Evolutionary conservation across 257 asterid genomes (phyloP), one percentile per base, ranked within the genome.

Genomic region (Salvia splendens): DNA sequence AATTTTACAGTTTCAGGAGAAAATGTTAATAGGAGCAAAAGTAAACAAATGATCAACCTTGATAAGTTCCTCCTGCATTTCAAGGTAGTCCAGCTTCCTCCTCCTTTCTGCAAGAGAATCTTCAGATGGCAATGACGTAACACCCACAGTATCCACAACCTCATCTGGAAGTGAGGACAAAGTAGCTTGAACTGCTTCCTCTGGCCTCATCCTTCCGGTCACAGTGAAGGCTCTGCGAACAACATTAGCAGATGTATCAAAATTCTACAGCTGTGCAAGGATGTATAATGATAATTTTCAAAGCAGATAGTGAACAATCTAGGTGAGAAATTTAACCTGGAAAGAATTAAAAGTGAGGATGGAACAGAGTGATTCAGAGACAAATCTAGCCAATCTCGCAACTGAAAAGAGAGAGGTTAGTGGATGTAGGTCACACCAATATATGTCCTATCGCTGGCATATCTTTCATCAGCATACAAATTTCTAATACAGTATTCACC

Each of bases 61-160:
- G 75, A 91, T 91, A 64, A 91, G 93, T 78, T 88, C 90, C 77
- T 91, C 98, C 72, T 91, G 92, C 98, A 86, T 85, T 81, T 84
- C 88, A 61, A 91, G 98, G 85, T 67, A 86, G 12, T 88, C 96
- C 81, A 91, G 71, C 77, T 88, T 91, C 84, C 94, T 85, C 82
- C 87, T 88, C 90, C 95, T 86, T 73, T 91, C 98, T 11, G 96
- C 81, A 67, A 91, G 74, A 61, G 89, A 81, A 84, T 91, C 98
- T 78, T 91, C 96, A 73, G 96, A 85, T 35, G 96, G 95, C 81
- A 91, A 80, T 61, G 96, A 79, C 54, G 90, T 85, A 51, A 83
- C 63, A 5, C 95, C 96, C 68, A 91, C 89, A 28, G 93, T 86
- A 73, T 89, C 94, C 69, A 88, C 98, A 71, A 91, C 96, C 80